A percentile compares a stretch with the other conserved stretches of the same genome.
phyloP scores from a whole-genome alignment of 345 rosid genomes.

The Kernera saxatilis region DNA sequence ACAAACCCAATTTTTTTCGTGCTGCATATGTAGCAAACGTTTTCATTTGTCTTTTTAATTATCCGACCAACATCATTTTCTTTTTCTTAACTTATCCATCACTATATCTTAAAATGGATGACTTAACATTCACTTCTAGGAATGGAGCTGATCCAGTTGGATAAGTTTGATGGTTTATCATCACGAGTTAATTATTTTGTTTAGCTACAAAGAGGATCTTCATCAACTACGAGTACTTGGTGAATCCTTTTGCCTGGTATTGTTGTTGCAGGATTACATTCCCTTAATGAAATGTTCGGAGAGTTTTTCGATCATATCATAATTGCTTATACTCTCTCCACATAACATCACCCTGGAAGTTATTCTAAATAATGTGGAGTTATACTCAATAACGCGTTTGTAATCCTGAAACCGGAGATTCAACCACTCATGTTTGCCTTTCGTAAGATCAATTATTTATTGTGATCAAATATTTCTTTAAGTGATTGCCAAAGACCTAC shows the following conservation, averaged over 20 bases:
- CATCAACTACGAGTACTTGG: not conserved
- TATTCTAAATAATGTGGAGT: not conserved
- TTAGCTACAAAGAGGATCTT: not conserved
- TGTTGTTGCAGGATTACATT: not conserved
- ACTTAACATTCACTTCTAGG: not conserved
- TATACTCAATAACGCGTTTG: not conserved
- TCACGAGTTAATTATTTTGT: not conserved
- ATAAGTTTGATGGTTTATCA: not conserved
- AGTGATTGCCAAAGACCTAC: not conserved
- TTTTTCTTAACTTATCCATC: not conserved
- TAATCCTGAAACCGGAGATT: not conserved
- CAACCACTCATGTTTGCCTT: not conserved
- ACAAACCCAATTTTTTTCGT: not conserved
- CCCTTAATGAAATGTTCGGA: not conserved
- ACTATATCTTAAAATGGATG: not conserved
- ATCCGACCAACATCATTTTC: not conserved
- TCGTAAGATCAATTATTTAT: not conserved
- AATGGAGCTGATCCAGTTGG: not conserved
- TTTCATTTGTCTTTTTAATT: not conserved
- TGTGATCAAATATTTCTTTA: not conserved
- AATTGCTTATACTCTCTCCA: not conserved
- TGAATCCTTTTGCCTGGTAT: not conserved
- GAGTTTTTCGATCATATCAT: not conserved
- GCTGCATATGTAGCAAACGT: not conserved
- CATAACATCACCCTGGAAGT: not conserved